Evolutionary conservation across 1,284 basidiomycete species (phyloP), one percentile per base, ranked within the genome.

Genomic region (Meira miltonrushii): DNA sequence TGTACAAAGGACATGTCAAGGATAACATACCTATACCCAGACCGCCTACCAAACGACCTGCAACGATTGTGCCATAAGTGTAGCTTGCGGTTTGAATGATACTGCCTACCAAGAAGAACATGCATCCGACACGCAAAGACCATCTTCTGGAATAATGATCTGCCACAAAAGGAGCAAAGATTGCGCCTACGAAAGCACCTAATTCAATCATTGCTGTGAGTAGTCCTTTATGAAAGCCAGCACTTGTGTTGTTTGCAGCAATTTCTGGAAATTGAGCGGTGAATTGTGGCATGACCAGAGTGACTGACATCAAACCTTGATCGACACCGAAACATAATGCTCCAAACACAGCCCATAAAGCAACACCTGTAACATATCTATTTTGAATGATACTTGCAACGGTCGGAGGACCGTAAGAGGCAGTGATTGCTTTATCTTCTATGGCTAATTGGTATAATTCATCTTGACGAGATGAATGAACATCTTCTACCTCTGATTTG

Each of bases 151-250:
- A 23, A 39, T 28, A 38, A 53, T 54, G 5, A 55, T 57, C 54
- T 21, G 63, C 64, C 17, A 65, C 80, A 15, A 84, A 78, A 0
- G 88, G 87, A 0, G 86, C 82, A 1, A 79, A 71, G 1, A 90
- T 78, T 1, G 87, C 86, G 15, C 88, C 88, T 19, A 86, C 62
- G 12, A 89, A 80, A 23, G 86, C 86, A 0, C 88, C 87, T 1
- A 90, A 81, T 72, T 89, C 88, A 10, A 90, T 80, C 44, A 84
- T 84, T 9, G 88, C 87, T 61, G 88, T 88, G 88, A 60, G 9
- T 39, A 53, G 39, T 5, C 47, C 47, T 50, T 51, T 62, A 52
- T 37, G 54, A 56, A 60, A 55, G 8, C 55, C 55, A 15, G 52
- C 41, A 43, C 19, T 43, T 15, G 40, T 43, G 7, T 21, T 23